phyloP scores from a whole-genome alignment of 208 protist genomes.

The Wallacemonas rigidus region DNA sequence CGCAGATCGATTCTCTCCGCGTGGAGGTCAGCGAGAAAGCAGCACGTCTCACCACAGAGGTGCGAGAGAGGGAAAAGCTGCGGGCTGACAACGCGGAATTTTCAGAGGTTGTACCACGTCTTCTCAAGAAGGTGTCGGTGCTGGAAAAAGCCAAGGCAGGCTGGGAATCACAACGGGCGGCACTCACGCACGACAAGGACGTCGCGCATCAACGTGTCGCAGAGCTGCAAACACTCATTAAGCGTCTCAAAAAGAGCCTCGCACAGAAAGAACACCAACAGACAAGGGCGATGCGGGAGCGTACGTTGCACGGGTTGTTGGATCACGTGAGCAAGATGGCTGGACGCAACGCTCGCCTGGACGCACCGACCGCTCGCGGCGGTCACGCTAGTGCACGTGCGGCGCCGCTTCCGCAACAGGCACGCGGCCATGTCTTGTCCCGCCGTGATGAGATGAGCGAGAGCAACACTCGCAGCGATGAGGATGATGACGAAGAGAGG shows the following conservation, averaged over 20 bases:
- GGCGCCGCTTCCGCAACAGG: not conserved
- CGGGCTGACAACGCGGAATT: constrained; percentile 42
- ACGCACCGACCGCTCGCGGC: not conserved
- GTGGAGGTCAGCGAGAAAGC: not conserved
- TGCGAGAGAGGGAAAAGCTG: constrained; percentile 14
- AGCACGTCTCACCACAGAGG: not conserved
- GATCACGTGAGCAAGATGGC: constrained; percentile 3
- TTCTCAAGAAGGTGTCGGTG: constrained; percentile 39
- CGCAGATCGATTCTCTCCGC: not conserved
- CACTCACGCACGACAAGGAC: constrained; percentile 9
- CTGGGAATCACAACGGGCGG: constrained; percentile 21
- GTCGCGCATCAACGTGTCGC: constrained; percentile 7
- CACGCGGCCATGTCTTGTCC: not conserved
- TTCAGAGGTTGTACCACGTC: constrained; percentile 41
- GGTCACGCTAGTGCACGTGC: not conserved
- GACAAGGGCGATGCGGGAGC: not conserved
- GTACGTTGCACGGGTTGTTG: not conserved
- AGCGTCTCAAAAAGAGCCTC: not conserved
- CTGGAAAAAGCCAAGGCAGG: constrained; percentile 38
- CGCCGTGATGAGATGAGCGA: no score
- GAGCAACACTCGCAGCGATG: not conserved
- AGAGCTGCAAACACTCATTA: constrained; percentile 12
- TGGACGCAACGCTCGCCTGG: constrained; percentile 1
- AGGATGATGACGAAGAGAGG: not conserved
- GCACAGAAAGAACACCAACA: constrained; percentile 8